Evolutionary conservation across 2,329 filamentous ascomycete species (phyloP).

Genomic region (Metarhizium robertsii): DNA sequence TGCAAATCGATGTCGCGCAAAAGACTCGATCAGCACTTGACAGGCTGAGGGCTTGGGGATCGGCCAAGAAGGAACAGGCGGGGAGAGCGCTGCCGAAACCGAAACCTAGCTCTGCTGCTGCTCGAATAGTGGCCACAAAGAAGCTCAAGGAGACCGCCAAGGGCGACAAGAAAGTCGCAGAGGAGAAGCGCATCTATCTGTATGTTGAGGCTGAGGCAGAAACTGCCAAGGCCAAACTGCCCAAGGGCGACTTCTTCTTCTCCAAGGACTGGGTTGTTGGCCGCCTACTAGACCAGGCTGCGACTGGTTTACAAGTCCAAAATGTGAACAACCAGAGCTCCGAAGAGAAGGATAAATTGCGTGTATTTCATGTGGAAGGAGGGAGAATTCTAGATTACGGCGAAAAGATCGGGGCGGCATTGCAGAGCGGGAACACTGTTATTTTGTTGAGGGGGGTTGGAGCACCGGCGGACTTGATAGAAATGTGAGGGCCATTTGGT

Average conservation of each 20-base stretch:
- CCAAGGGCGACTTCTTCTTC: slow-evolving; percentile 74
- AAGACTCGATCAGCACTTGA: slow-evolving; percentile 67
- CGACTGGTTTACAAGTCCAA: slow-evolving; percentile 65
- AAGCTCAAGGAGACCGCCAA: slow-evolving; percentile 80
- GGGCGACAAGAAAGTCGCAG: slow-evolving; percentile 72
- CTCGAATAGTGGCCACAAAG: slow-evolving; percentile 60
- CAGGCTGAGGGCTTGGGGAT: slow-evolving; percentile 71
- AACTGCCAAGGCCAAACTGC: slow-evolving; percentile 74
- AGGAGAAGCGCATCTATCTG: slow-evolving; percentile 82
- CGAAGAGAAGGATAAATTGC: slow-evolving; percentile 67
- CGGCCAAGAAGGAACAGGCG: slow-evolving; percentile 59
- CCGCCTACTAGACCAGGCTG: slow-evolving; percentile 68
- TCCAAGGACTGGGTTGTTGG: slow-evolving; percentile 85
- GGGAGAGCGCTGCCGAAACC: slow-evolving; percentile 50
- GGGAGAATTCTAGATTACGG: slow-evolving; percentile 79
- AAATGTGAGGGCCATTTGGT: slow-evolving; percentile 18
- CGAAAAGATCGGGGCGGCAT: slow-evolving; percentile 67
- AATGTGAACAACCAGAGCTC: slow-evolving; percentile 75
- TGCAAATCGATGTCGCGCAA: slow-evolving; percentile 41
- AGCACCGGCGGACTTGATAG: slow-evolving; percentile 64
- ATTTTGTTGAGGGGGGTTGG: slow-evolving; percentile 81
- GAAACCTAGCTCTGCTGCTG: slow-evolving; percentile 53
- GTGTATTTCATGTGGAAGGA: slow-evolving; percentile 89
- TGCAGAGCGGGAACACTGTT: slow-evolving; percentile 80
- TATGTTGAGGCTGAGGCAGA: slow-evolving; percentile 85